These are phyloP conservation scores for Acanthamoeba culbertsoni DNA, from an alignment of 208 protist species.

Conservation along the genomic window DNA sequence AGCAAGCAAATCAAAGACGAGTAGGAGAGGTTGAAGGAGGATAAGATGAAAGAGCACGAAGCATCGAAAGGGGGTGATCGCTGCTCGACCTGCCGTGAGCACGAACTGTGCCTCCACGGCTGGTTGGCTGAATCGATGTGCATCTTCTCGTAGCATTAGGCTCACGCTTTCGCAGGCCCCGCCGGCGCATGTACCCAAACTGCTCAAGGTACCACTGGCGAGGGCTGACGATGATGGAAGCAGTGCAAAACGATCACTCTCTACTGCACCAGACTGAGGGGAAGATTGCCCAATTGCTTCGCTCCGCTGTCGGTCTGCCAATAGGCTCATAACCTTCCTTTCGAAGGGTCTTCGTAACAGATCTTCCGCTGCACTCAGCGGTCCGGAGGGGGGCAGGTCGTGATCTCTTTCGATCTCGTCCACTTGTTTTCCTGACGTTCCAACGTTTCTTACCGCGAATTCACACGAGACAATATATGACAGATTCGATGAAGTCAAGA, in stretches of 20 bases:
- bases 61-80: neutral
- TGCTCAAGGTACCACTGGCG: neutral
- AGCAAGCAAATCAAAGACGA: neutral
- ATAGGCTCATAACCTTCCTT: too few relatives aligned
- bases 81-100: neutral
- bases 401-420: neutral
- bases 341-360: too few relatives aligned
- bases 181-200: neutral
- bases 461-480: neutral
- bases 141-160: neutral
- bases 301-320: too few relatives aligned
- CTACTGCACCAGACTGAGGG: too few relatives aligned
- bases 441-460: neutral
- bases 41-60: slow-evolving; percentile 16
- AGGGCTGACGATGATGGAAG: neutral
- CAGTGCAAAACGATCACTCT: too few relatives aligned
- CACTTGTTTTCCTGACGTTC: neutral
- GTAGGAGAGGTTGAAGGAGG: neutral
- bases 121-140: neutral
- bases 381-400: neutral
- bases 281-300: too few relatives aligned
- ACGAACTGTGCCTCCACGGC: neutral
- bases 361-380: neutral
- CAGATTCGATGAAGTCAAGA: neutral
- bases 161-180: neutral